phyloP scores from a whole-genome alignment of 495 filamentous ascomycete genomes.

The Aspergillus ellipticus region DNA sequence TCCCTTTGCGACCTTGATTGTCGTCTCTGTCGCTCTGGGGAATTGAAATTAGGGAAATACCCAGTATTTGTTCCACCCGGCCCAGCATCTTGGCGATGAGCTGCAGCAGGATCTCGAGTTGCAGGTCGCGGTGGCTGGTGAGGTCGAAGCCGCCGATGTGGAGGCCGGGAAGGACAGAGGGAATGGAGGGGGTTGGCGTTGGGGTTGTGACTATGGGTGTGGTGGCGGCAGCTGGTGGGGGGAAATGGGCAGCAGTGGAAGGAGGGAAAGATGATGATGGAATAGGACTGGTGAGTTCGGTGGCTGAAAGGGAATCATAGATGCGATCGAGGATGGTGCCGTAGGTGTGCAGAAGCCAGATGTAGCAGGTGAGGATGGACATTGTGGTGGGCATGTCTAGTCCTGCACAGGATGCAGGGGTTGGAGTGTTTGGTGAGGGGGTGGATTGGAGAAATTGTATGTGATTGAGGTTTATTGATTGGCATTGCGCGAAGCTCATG shows the following conservation, averaged over 20 bases:
- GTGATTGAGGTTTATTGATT: too few species aligned
- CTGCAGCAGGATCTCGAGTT: not conserved
- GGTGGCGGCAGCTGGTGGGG: too few species aligned
- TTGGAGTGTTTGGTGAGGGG: too few species aligned
- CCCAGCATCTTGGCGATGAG: not conserved
- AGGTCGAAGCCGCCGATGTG: constrained; percentile 1
- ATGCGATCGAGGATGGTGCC: not conserved
- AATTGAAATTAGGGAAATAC: not conserved
- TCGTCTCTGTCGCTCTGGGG: not conserved
- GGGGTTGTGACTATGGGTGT: too few species aligned
- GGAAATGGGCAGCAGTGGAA: too few species aligned
- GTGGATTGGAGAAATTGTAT: too few species aligned
- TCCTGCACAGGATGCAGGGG: not conserved
- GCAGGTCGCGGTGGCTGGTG: not conserved
- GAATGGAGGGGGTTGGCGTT: not conserved
- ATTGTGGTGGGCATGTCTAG: not conserved
- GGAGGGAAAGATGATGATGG: not conserved
- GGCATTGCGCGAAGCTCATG: too few species aligned
- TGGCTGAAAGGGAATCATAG: not conserved
- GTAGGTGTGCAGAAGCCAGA: not conserved
- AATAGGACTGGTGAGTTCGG: not conserved
- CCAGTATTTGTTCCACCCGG: not conserved
- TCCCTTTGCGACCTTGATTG: not conserved
- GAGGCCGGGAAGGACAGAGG: not conserved
- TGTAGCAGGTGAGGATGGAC: not conserved